Evolutionary conservation across 176 grass and related monocot species (phyloP).

Genomic region (Eleusine coracana): DNA sequence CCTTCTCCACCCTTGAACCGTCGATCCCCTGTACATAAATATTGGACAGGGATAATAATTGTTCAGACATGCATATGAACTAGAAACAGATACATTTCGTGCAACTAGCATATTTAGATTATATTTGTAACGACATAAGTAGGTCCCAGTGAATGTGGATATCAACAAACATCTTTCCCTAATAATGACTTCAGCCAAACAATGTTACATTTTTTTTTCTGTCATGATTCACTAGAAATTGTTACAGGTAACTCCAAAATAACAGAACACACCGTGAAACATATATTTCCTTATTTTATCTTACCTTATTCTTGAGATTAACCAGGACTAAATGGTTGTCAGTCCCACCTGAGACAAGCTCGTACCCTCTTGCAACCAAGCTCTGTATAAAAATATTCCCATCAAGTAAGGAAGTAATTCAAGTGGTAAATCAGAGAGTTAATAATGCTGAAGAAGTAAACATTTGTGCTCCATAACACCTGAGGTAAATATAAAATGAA

Average conservation of each 20-base stretch:
- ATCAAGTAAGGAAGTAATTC: slow-evolving; percentile 26
- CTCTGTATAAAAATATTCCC: slow-evolving; percentile 56
- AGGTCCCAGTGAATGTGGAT: neutral
- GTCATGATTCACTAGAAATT: neutral
- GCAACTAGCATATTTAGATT: slow-evolving; percentile 22
- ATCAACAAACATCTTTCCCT: slow-evolving; percentile 11
- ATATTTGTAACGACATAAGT: neutral
- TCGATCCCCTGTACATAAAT: slow-evolving; percentile 74
- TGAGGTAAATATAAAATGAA: slow-evolving; percentile 1
- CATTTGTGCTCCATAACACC: slow-evolving; percentile 29
- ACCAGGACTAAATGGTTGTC: slow-evolving; percentile 99
- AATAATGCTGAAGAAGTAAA: slow-evolving; percentile 24
- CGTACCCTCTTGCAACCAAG: slow-evolving; percentile 76
- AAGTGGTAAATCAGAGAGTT: slow-evolving; percentile 13
- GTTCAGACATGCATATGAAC: slow-evolving; percentile 24
- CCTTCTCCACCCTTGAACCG: slow-evolving; percentile 96
- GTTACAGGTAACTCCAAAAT: neutral
- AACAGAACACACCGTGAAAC: neutral
- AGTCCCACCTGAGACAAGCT: slow-evolving; percentile 96
- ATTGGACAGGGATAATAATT: slow-evolving; percentile 25
- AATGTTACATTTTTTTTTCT: neutral
- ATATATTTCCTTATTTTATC: slow-evolving; percentile 25
- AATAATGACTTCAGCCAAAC: neutral
- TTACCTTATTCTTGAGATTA: slow-evolving; percentile 96
- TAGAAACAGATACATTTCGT: slow-evolving; percentile 6